Conservation (phyloP, 2,329 filamentous ascomycete species). For the Sporothrix sp. region DNA sequence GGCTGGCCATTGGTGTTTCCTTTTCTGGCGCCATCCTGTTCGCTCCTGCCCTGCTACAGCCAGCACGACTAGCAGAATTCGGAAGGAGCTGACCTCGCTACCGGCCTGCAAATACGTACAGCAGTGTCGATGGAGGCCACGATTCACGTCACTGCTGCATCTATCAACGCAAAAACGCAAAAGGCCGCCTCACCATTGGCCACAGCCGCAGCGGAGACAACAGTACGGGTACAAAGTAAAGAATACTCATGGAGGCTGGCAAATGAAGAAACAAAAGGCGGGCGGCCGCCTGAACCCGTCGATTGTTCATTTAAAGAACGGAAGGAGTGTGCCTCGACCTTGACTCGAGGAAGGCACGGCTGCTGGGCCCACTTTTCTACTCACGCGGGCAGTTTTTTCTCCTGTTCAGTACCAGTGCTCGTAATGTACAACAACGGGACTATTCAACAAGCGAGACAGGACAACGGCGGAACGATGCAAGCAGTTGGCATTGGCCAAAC, state of each 20-base stretch:
- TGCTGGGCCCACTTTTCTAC: slow-evolving; percentile 3
- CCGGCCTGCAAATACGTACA: background rate
- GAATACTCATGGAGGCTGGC: too few relatives aligned
- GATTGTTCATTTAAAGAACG: background rate
- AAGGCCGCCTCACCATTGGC: too few relatives aligned
- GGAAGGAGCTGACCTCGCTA: slow-evolving; percentile 6
- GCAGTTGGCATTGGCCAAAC: too few relatives aligned
- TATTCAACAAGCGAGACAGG: slow-evolving; percentile 1
- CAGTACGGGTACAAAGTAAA: too few relatives aligned
- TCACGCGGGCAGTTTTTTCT: slow-evolving; percentile 6
- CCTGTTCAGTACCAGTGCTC: too few relatives aligned
- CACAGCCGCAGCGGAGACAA: too few relatives aligned
- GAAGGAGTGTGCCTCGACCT: background rate
- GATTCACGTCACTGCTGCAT: too few relatives aligned
- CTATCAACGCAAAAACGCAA: too few relatives aligned
- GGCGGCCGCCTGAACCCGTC: background rate
- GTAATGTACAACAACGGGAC: background rate
- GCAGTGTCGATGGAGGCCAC: too few relatives aligned
- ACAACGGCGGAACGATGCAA: too few relatives aligned
- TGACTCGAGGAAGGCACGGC: background rate
- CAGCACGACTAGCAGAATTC: background rate
- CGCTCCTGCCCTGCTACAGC: too few relatives aligned
- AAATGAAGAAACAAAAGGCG: background rate
- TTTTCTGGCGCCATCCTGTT: background rate
- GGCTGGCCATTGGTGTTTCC: too few relatives aligned